Evolutionary conservation across 2,329 filamentous ascomycete genomes (phyloP), one percentile per base, ranked within the genome.

Genomic region (Pestalotiopsis sp.): DNA sequence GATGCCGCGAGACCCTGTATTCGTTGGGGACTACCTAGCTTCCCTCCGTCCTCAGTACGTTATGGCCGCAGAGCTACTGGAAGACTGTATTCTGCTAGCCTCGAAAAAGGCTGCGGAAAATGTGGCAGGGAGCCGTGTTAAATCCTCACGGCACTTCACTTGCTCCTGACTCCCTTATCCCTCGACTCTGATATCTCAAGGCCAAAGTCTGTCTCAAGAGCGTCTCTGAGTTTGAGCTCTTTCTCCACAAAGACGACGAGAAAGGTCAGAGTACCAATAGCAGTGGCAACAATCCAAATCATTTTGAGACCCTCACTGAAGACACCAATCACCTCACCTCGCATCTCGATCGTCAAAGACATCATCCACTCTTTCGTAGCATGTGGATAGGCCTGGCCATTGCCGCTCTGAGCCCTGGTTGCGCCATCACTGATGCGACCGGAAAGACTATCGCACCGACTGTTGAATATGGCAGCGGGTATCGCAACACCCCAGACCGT

Each of bases 401-500:
- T 5, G 23, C 4, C 20, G 9, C 52, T 13, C 2, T 17, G 4
- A 14, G 13, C 23, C 14, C 40, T 11, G 11, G 23, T 14, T 3
- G 2, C 7, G 38, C 0, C 20, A 23, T 65, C 62, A 11, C 14
- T 25, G 4, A 65, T 49, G 36, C 13, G 36, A 12, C 0, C 4
- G 11, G 14, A 23, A 11, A 17, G 17, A 17, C 14, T 4, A 25
- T 45, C 36, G 41, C 4, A 45, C 23, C 23, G 17, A 17, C 12
- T 38, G 17, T 66, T 66, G 63, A 66, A 58, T 13, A 66, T 38
- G 12, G 63, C 41, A 11, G 45, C 20, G 3, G 41, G 63, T 17
- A 66, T 41, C 17, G 49, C 40, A 57, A 57, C 63, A 56, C 63
- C 63, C 63, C 63, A 66, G 9, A 66, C 52, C 7, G 25, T 25